Conservation (phyloP, 139 green algal genomes). For the Parachlorella kessleri region DNA sequence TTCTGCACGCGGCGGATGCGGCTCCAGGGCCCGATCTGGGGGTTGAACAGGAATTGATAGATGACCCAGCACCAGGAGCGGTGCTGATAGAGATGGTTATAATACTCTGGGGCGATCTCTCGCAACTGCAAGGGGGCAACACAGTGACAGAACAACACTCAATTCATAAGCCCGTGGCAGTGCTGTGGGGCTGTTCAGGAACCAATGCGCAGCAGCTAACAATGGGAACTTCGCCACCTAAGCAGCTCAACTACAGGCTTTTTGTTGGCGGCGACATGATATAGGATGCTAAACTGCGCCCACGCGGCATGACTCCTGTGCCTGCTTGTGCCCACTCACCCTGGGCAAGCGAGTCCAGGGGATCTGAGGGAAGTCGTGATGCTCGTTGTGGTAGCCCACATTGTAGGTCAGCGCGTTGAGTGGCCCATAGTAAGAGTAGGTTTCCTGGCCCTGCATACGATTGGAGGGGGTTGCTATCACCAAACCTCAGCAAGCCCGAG, state of each 20-base stretch:
- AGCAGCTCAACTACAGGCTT: no score
- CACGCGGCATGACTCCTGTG: no score
- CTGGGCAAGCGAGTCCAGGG: conserved; percentile 65
- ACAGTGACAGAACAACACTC: no score
- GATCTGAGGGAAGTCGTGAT: conserved; percentile 84
- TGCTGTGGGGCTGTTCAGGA: no score
- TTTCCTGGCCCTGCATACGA: conserved; percentile 75
- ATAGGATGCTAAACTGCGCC: no score
- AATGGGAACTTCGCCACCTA: no score
- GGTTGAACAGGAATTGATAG: conserved; percentile 67
- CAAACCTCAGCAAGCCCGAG: no score
- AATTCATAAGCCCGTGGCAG: no score
- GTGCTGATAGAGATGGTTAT: conserved; percentile 62
- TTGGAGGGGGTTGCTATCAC: no score
- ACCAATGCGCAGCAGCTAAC: no score
- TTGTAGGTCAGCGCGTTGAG: conserved; percentile 78
- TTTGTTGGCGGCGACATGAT: no score
- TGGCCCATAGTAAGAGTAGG: conserved; percentile 81
- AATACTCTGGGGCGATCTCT: conserved; percentile 75
- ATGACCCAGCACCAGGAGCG: conserved; percentile 68
- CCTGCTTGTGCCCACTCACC: conserved; percentile 18
- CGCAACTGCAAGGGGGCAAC: conserved; percentile 55
- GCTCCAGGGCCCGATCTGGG: conserved; percentile 54
- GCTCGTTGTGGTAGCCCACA: conserved; percentile 84
- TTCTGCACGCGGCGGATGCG: conserved; percentile 35